These are phyloP conservation scores for Pseudocercospora ulei DNA, from an alignment of 2,329 filamentous ascomycete species.

Conservation along the genomic window DNA sequence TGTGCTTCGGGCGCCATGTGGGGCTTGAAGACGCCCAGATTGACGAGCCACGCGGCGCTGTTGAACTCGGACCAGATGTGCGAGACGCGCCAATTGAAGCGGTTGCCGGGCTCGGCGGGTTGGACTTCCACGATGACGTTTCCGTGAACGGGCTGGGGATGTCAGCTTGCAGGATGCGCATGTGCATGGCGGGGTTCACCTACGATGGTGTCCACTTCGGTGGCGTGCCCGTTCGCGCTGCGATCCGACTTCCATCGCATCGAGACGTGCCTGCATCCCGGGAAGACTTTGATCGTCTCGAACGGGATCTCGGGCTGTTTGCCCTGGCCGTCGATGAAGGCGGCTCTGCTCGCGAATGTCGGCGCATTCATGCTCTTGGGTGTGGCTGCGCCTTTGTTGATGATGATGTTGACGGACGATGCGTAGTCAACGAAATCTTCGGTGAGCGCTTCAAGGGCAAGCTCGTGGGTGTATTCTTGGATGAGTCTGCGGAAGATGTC, in stretches of 20 bases:
- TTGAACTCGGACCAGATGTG: conserved; percentile 32
- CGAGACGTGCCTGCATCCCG: conserved; percentile 26
- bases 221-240: conserved; percentile 24
- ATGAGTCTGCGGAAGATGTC: conserved; percentile 30
- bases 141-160: conserved; percentile 20
- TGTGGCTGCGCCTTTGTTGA: conserved; percentile 28
- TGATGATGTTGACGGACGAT: conserved; percentile 31
- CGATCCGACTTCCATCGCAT: conserved; percentile 27
- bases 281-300: conserved; percentile 26
- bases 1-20: conserved; percentile 9
- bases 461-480: conserved; percentile 26
- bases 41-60: conserved; percentile 30
- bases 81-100: conserved; percentile 22
- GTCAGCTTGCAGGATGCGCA: background rate
- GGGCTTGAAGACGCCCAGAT: conserved; percentile 26
- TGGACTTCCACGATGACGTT: conserved; percentile 21
- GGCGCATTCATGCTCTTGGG: conserved; percentile 19
- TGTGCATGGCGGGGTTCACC: conserved; percentile 9
- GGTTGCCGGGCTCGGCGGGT: conserved; percentile 15
- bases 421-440: conserved; percentile 30
- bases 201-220: conserved; percentile 25
- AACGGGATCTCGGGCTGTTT: conserved; percentile 28
- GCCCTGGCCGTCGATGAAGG: conserved; percentile 24
- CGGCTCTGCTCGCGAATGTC: conserved; percentile 22
- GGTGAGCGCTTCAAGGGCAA: conserved; percentile 25